phyloP scores from a whole-genome alignment of 257 asterid species.

The Nicotiana obtusifolia region DNA sequence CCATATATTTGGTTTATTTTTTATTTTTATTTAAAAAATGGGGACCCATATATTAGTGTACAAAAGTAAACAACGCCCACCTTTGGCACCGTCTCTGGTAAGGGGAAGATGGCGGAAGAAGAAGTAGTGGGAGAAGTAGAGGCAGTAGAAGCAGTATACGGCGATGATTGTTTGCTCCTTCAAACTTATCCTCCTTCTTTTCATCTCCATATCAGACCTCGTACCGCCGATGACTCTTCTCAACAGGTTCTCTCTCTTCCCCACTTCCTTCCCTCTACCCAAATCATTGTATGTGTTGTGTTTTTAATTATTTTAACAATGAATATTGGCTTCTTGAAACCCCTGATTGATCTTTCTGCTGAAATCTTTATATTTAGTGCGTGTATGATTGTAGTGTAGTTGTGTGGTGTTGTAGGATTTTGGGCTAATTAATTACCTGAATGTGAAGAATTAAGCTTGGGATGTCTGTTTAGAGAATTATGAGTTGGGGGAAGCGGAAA shows the following conservation, averaged over 20 bases:
- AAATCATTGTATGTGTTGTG: background rate
- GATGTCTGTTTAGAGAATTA: background rate
- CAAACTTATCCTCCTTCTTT: constrained; percentile 60
- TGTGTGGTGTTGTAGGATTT: background rate
- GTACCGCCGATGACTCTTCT: constrained; percentile 83
- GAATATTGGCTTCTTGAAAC: background rate
- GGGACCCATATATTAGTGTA: background rate
- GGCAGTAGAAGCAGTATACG: constrained; percentile 73
- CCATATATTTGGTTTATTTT: too few species aligned
- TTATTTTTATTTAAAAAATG: too few species aligned
- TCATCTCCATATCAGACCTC: constrained; percentile 71
- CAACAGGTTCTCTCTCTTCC: constrained; percentile 43
- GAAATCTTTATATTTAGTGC: background rate
- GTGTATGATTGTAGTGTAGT: background rate
- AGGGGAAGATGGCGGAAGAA: constrained; percentile 45
- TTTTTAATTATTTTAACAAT: background rate
- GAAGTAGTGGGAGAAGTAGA: constrained; percentile 70
- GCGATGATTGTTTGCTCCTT: constrained; percentile 57
- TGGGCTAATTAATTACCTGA: background rate
- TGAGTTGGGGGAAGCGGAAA: background rate
- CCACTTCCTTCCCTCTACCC: background rate
- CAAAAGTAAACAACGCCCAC: background rate
- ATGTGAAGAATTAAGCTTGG: background rate
- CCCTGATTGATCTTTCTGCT: background rate
- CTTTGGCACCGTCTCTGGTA: background rate